These are phyloP conservation scores for Claviceps citrina DNA, from an alignment of 2,329 filamentous ascomycete species.

Conservation along the genomic window DNA sequence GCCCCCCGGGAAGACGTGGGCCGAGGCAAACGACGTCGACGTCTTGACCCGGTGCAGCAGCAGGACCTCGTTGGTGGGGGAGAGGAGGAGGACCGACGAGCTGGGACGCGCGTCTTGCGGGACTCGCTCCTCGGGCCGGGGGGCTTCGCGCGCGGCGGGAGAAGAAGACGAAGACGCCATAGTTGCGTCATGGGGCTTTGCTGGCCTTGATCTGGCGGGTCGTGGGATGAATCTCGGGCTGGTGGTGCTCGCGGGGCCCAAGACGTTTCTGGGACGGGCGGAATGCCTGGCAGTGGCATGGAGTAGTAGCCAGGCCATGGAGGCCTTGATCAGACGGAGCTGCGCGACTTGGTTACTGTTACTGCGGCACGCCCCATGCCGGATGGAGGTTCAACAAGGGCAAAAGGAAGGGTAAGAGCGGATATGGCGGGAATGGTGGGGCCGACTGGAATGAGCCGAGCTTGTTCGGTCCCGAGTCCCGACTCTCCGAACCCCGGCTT, in stretches of 20 bases:
- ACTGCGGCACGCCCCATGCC: too few species aligned
- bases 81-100: conserved; percentile 70
- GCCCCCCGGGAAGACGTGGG: conserved; percentile 90
- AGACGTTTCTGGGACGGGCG: background rate
- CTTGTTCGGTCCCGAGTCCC: too few species aligned
- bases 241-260: background rate
- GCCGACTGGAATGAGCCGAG: conserved; percentile 5
- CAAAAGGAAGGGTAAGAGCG: too few species aligned
- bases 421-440: background rate
- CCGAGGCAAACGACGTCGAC: conserved; percentile 72
- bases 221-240: background rate
- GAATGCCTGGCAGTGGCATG: conserved; percentile 2
- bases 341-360: background rate
- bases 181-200: background rate
- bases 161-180: conserved; percentile 5
- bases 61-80: conserved; percentile 72
- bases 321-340: too few species aligned
- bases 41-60: conserved; percentile 74
- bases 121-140: too few species aligned
- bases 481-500: too few species aligned
- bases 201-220: background rate
- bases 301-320: conserved; percentile 6
- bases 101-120: conserved; percentile 48
- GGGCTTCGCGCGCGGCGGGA: too few species aligned
- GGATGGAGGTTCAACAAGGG: too few species aligned